phyloP scores from a whole-genome alignment of 257 asterid genomes.

The Solanum rostratum region DNA sequence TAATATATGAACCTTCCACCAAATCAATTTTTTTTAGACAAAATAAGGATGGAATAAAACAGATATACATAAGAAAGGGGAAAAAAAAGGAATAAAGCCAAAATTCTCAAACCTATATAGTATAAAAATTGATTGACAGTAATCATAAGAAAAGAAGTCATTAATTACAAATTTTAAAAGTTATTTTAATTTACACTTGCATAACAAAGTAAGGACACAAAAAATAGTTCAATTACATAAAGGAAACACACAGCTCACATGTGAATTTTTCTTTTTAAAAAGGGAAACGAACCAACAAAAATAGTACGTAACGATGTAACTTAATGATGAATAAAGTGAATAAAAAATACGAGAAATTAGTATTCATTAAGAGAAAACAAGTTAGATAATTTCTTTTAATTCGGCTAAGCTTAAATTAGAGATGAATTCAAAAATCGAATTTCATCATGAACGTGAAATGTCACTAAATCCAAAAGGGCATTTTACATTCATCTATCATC shows the following conservation, averaged over 20 bases:
- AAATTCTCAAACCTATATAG: not conserved
- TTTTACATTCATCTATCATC: too few relatives aligned
- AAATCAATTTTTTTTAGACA: not conserved
- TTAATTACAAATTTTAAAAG: not conserved
- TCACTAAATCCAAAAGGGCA: too few relatives aligned
- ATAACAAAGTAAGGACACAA: not conserved
- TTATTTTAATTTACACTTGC: not conserved
- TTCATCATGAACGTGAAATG: too few relatives aligned
- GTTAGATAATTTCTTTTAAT: not conserved
- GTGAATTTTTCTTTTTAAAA: not conserved
- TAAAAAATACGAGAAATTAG: not conserved
- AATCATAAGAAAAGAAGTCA: not conserved
- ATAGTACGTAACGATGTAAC: accelerated
- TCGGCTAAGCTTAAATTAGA: not conserved
- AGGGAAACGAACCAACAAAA: not conserved
- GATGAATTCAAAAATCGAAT: not conserved
- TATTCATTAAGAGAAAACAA: not conserved
- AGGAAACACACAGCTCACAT: not conserved
- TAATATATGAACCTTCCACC: not conserved
- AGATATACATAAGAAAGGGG: not conserved
- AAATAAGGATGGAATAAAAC: not conserved
- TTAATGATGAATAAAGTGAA: not conserved
- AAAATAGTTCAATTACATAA: not conserved
- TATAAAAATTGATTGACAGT: not conserved
- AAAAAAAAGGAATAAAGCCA: not conserved